These are phyloP conservation scores for Paxillus rubicundulus DNA, from an alignment of 768 basidiomycete genomes.

Conservation along the genomic window DNA sequence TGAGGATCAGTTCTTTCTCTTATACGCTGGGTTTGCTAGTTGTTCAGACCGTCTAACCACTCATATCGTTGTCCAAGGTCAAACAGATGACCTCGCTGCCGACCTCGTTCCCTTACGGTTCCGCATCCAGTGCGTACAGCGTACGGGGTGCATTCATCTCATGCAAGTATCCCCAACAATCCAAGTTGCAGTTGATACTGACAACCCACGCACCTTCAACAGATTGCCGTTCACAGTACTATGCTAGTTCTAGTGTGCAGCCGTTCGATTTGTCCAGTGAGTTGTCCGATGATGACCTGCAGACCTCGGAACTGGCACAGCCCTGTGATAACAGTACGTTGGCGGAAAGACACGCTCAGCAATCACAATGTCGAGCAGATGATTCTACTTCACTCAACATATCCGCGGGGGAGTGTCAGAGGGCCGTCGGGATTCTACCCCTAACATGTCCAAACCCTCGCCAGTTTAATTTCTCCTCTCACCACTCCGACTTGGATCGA, in stretches of 20 bases:
- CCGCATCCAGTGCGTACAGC: conserved; percentile 47
- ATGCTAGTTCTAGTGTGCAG: conserved; percentile 59
- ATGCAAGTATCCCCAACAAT: conserved; percentile 39
- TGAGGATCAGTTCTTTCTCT: too few relatives aligned
- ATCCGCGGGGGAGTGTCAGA: conserved; percentile 20
- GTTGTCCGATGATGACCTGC: conserved; percentile 34
- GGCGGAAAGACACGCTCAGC: conserved; percentile 8
- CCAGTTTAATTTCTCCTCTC: background rate
- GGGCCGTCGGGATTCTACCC: conserved; percentile 14
- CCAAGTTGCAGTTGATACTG: background rate
- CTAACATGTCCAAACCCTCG: background rate
- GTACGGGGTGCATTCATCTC: conserved; percentile 58
- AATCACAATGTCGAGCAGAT: background rate
- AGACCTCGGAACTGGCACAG: conserved; percentile 4
- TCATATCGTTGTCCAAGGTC: background rate
- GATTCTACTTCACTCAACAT: conserved; percentile 6
- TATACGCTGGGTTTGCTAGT: too few relatives aligned
- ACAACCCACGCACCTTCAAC: conserved; percentile 3
- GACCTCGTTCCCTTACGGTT: conserved; percentile 42
- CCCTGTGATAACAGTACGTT: background rate
- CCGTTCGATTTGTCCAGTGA: conserved; percentile 42
- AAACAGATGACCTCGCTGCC: conserved; percentile 50
- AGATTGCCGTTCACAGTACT: conserved; percentile 71
- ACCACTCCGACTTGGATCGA: background rate
- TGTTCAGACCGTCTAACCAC: background rate